Evolutionary conservation across 306 rosid genomes (phyloP), one percentile per base, ranked within the genome.

Genomic region (Cajanus cajan): DNA sequence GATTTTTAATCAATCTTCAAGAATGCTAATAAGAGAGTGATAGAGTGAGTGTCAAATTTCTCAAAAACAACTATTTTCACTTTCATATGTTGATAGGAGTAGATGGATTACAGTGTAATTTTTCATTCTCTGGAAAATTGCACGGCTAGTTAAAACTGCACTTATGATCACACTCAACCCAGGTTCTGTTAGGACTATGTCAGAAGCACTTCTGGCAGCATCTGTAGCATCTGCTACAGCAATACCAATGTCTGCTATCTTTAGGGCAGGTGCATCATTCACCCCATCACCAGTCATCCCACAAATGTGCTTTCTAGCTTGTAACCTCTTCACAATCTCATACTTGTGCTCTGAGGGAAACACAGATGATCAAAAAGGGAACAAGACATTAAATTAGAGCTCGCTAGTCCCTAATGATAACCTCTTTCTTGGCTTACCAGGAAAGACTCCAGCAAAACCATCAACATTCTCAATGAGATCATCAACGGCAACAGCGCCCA

Each of bases 211-310:
- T 14, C 90, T 68, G 2, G 94, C 97, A 44, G 97, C 97, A 66
- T 89, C 97, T 44, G 92, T 91, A 36, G 92, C 59, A 78, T 91
- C 94, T 74, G 92, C 93, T 18, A 91, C 96, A 0, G 96, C 96
- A 67, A 91, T 91, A 74, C 96, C 96, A 13, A 88, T 91, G 83
- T 91, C 97, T 5, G 94, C 97, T 85, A 83, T 88, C 89, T 91
- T 91, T 22, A 91, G 72, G 70, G 97, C 92, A 2, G 92, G 97
- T 34, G 94, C 97, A 85, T 91, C 92, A 25, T 91, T 91, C 57
- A 88, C 94, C 8, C 92, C 97, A 83, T 91, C 97, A 74, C 97
- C 94, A 65, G 97, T 89, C 97, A 91, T 91, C 67, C 97, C 92
- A 69, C 92, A 88, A 63, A 91, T 85, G 83, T 91, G 97, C 18